These are phyloP conservation scores for Helotiales sp. DNA, from an alignment of 2,329 filamentous ascomycete species.

Conservation along the genomic window DNA sequence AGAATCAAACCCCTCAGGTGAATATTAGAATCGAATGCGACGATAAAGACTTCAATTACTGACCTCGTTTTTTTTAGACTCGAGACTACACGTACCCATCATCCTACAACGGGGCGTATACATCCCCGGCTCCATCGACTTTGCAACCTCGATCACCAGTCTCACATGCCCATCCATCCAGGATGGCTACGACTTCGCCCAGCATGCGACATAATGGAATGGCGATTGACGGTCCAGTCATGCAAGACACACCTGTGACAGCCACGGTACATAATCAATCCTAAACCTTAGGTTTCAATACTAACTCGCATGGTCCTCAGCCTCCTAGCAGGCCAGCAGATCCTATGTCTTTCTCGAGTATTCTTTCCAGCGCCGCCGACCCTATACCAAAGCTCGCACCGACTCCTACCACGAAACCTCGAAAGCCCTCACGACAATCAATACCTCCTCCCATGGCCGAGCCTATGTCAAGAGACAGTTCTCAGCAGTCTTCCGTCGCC, in stretches of 20 bases:
- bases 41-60: slow-evolving; percentile 6
- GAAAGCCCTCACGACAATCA: slow-evolving; percentile 30
- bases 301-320: slow-evolving; percentile 41
- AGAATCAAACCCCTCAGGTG: slow-evolving; percentile 34
- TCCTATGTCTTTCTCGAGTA: slow-evolving; percentile 95
- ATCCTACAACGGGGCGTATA: slow-evolving; percentile 48
- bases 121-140: slow-evolving; percentile 46
- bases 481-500: slow-evolving; percentile 51
- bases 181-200: slow-evolving; percentile 45
- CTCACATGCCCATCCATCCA: slow-evolving; percentile 45
- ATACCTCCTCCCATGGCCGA: slow-evolving; percentile 24
- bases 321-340: slow-evolving; percentile 75
- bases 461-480: slow-evolving; percentile 31
- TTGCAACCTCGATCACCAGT: slow-evolving; percentile 52
- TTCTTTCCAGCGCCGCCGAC: slow-evolving; percentile 79
- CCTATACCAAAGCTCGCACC: slow-evolving; percentile 57
- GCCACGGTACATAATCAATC: slow-evolving; percentile 24
- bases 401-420: slow-evolving; percentile 31
- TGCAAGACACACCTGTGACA: slow-evolving; percentile 25
- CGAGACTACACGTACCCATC: slow-evolving; percentile 52
- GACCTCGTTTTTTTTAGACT: slow-evolving; percentile 37
- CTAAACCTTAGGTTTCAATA: slow-evolving; percentile 1
- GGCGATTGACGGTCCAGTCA: slow-evolving; percentile 30
- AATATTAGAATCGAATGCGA: slow-evolving; percentile 13
- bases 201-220: slow-evolving; percentile 45